Base-by-base conservation (phyloP, 495 filamentous ascomycete genomes). In the Podospora tetraspora region DNA sequence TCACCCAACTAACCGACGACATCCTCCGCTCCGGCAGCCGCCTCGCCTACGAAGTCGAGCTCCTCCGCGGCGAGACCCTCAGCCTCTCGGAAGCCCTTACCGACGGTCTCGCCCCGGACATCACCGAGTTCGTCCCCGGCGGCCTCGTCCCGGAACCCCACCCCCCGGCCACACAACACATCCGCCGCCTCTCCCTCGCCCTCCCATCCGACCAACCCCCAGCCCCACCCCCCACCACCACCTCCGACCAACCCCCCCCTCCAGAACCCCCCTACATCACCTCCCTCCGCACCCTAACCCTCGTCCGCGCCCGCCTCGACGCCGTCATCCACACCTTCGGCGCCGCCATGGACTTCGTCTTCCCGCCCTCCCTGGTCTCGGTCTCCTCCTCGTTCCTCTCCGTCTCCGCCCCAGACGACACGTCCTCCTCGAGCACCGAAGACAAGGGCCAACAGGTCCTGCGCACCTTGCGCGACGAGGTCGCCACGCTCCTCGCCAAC, bases 11-110 rank as follows among this genome's bases (percentile, higher is more conserved):
- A 66, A 97, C 94, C 16, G 94, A 98, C 74, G 95, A 98, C 71
- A 97, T 99, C 68, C 82, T 99, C 22, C 87, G 95, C 60, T 89
- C 91, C 70, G 90, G 92, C 24, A 88, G 90, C 68, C 86, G 96
- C 11, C 82, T 99, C 23, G 92, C 93, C 27, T 99, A 99, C 78
- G 92, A 97, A 73, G 94, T 99, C 10, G 95, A 99, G 75, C 86
- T 98, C 9, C 79, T 99, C 10, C 88, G 93, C 8, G 94, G 94
- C 63, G 95, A 98, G 74, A 88, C 92, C 0, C 82, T 92, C 21
- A 85, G 88, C 32, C 78, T 97, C 59, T 88, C 90, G 0, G 93
- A 97, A 69, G 81, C 90, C 7, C 79, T 99, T 68, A 87, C 87
- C 0, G 92, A 94, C 68, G 82, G 83, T 0, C 78, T 97, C 25